Conservation (phyloP, 129 eudicot genomes). For the Chrysanthemum seticuspe region DNA sequence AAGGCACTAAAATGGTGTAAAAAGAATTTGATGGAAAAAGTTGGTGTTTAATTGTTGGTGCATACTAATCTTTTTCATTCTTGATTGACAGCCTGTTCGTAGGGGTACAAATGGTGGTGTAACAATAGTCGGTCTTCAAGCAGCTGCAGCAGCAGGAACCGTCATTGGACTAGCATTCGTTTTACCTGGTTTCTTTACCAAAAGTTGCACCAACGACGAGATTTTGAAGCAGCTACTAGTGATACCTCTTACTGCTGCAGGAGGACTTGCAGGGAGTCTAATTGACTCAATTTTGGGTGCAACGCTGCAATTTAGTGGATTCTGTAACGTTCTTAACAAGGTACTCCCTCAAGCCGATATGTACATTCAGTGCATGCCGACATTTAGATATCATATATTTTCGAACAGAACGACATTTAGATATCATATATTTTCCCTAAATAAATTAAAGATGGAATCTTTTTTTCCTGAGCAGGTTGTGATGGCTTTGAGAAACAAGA, state of each 20-base stretch:
- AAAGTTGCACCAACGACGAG: slow-evolving; percentile 51
- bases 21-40: no score
- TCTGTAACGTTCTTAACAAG: slow-evolving; percentile 84
- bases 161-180: slow-evolving; percentile 82
- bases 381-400: no score
- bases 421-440: no score
- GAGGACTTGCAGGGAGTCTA: slow-evolving; percentile 77
- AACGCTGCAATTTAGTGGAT: slow-evolving; percentile 81
- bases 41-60: no score
- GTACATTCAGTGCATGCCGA: background rate
- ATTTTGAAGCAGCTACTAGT: slow-evolving; percentile 76
- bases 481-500: slow-evolving; percentile 85
- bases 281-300: slow-evolving; percentile 83
- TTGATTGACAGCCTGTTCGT: slow-evolving; percentile 69
- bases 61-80: background rate
- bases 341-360: slow-evolving; percentile 23
- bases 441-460: no score
- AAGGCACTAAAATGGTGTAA: no score
- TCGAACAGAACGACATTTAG: no score
- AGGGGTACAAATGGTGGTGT: slow-evolving; percentile 99
- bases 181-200: slow-evolving; percentile 61
- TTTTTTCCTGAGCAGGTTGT: slow-evolving; percentile 52
- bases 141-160: slow-evolving; percentile 87
- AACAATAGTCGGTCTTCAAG: slow-evolving; percentile 76
- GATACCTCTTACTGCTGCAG: slow-evolving; percentile 77